Evolutionary conservation across 495 filamentous ascomycete species (phyloP).

Genomic region (Trichoderma erinaceum): DNA sequence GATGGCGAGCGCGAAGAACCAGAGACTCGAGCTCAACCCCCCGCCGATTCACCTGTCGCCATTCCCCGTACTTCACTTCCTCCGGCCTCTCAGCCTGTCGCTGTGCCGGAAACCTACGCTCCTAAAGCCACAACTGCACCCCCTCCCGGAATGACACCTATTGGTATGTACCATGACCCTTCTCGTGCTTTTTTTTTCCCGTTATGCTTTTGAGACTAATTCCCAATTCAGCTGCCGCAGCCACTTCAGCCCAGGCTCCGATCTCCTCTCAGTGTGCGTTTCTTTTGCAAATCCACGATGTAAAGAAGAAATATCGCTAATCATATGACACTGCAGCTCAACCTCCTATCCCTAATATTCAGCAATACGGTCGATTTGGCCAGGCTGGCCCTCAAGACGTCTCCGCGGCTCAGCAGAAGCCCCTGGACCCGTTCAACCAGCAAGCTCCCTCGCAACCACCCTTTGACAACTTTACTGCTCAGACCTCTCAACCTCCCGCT

Average conservation of each 20-base stretch:
- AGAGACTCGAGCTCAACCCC: constrained; percentile 90
- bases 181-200: background rate
- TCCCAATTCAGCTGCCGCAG: constrained; percentile 18
- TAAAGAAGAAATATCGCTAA: background rate
- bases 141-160: constrained; percentile 16
- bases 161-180: constrained; percentile 23
- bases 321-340: constrained; percentile 27
- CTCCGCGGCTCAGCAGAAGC: constrained; percentile 61
- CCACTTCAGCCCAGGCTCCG: constrained; percentile 15
- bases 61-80: constrained; percentile 85
- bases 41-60: constrained; percentile 88
- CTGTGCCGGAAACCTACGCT: constrained; percentile 48
- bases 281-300: background rate
- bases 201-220: constrained; percentile 24
- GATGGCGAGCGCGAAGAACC: constrained; percentile 92
- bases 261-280: constrained; percentile 29
- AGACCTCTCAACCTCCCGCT: constrained; percentile 58
- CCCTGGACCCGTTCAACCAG: constrained; percentile 82
- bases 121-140: constrained; percentile 26
- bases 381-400: constrained; percentile 50
- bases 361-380: constrained; percentile 70
- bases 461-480: constrained; percentile 47
- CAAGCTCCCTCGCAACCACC: constrained; percentile 48
- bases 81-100: constrained; percentile 53
- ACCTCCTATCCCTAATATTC: constrained; percentile 42